Base-by-base conservation (phyloP, 164 flowering plant genomes). In the Dillenia suffruticosa region DNA sequence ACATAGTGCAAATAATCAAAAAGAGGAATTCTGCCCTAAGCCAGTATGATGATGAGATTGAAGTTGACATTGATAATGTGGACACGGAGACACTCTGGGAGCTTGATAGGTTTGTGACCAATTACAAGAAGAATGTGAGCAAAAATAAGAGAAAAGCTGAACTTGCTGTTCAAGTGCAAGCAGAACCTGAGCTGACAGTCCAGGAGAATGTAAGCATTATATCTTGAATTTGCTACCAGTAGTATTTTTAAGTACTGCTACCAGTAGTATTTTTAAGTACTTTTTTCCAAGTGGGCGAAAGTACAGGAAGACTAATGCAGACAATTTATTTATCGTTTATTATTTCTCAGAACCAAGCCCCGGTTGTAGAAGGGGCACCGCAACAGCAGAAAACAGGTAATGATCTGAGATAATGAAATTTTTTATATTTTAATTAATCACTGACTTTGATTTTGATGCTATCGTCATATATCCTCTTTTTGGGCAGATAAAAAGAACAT, bases 31-130 rank as follows among this genome's bases (percentile, higher is more conserved):
- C 87, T 22, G 75, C 78, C 5, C 82, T 91, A 11, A 66, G 54
- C 65, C 96, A 89, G 63, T 71, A 84, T 49, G 93, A 91, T 60
- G 92, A 87, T 68, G 97, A 89, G 75, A 84, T 91, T 73, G 97
- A 91, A 70, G 90, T 91, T 56, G 97, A 91, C 62, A 85, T 85
- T 60, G 90, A 85, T 65, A 81, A 73, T 69, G 84, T 85, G 63
- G 90, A 85, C 72, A 62, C 77, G 40, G 90, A 85, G 63, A 85
- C 90, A 40, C 80, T 85, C 1, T 85, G 90, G 90, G 90, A 85
- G 66, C 83, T 85, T 32, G 90, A 85, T 64, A 76, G 90, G 72
- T 85, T 78, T 72, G 82, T 85, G 1, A 83, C 80, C 55, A 79
- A 85, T 70, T 81, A 76, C 69, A 85, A 80, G 65, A 85, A 81